Evolutionary conservation across 495 filamentous ascomycete genomes (phyloP), one percentile per base, ranked within the genome.

Genomic region (Durotheca rogersii): DNA sequence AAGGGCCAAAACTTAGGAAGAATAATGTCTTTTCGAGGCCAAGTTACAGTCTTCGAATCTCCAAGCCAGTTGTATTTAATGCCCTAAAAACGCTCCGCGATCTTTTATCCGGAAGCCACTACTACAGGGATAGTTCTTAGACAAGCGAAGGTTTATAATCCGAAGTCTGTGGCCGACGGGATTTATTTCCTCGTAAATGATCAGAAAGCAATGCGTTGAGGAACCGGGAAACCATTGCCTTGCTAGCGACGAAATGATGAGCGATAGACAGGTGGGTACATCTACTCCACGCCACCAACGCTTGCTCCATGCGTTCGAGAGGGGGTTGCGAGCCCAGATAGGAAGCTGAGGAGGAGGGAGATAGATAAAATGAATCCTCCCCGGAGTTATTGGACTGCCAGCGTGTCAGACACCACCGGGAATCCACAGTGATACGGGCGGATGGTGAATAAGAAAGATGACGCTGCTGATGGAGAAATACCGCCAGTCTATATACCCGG

Each of bases 1-100:
- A 51, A 51, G 6, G 39, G 32, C 47, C 47, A 51, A 42, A 43
- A 19, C 9, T 51, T 51, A 15, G 47, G 43, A 3, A 38, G 38
- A 4, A 51, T 4, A 18, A 3, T 20, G 2, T 36, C 31, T 43
- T 7, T 20, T 21, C 31, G 27, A n/a, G 47, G 31, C 9, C 2
- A 20, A 12, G 31, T 14, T 37, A 16, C 17, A 31, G 30, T 6
- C 6, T 16, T 21, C 5, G 38, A 18, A 14, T 15, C 29, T 17
- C 19, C 38, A 4, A 51, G 47, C 7, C 29, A 32, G 10, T 31
- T 32, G 21, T 51, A 51, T 17, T 43, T 51, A 31, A 51, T 20
- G n/a, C 25, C 18, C 31, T 51, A 39, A 21, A 51, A 51, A 35
- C 31, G 47, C 4, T 30, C 31, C 7, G 30, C 19, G 10, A 16